A percentile compares a stretch with the other conserved stretches of the same genome.
phyloP scores from a whole-genome alignment of 345 rosid genomes.

The Carallia pectinifolia region DNA sequence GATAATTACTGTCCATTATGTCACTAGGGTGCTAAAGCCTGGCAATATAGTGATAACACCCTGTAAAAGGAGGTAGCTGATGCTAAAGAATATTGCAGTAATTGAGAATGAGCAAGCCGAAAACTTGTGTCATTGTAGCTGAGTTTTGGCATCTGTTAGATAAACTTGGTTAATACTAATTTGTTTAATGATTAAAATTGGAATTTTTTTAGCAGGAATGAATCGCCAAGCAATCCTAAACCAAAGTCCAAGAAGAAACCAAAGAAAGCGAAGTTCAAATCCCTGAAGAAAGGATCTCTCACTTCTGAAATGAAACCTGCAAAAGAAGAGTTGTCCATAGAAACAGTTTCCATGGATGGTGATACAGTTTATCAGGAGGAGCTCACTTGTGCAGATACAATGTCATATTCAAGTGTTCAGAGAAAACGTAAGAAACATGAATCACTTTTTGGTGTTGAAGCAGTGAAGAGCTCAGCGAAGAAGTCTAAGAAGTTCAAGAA shows the following conservation, averaged over 20 bases:
- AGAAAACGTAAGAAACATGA: conserved; percentile 71
- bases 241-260: conserved; percentile 84
- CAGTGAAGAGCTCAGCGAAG: conserved; percentile 58
- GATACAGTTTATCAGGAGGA: conserved; percentile 45
- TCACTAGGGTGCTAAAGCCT: background rate
- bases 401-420: conserved; percentile 40
- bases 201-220: conserved; percentile 49
- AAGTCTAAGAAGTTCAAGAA: conserved; percentile 73
- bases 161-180: background rate
- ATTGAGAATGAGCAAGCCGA: too few species aligned
- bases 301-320: conserved; percentile 57
- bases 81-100: too few species aligned
- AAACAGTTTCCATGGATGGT: conserved; percentile 50
- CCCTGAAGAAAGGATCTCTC: conserved; percentile 81
- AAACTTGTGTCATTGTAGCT: background rate
- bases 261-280: conserved; percentile 90
- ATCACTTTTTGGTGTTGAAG: conserved; percentile 39
- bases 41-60: too few species aligned
- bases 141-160: background rate
- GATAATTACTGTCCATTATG: background rate
- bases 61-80: too few species aligned
- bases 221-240: conserved; percentile 43
- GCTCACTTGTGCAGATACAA: conserved; percentile 47
- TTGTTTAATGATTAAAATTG: background rate
- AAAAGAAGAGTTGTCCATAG: conserved; percentile 46